These are phyloP conservation scores for Pelargonium nanum DNA, from an alignment of 345 rosid species.

Conservation along the genomic window DNA sequence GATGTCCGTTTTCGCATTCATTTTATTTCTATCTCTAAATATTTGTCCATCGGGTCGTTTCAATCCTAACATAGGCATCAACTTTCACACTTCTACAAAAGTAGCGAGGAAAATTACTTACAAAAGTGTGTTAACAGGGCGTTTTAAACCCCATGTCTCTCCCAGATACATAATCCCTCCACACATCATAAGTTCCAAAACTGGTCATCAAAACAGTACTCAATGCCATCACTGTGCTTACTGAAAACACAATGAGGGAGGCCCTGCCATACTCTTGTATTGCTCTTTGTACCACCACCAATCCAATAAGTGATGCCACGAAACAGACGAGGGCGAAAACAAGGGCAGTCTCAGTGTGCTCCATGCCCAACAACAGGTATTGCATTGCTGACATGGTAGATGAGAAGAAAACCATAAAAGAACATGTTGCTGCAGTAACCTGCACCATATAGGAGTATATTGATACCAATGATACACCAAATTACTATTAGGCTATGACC, in stretches of 20 bases:
- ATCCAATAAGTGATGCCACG: slow-evolving; percentile 53
- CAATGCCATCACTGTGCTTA: slow-evolving; percentile 66
- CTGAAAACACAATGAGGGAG: slow-evolving; percentile 75
- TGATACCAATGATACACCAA: background rate
- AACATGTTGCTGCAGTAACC: slow-evolving; percentile 77
- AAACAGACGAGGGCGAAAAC: slow-evolving; percentile 51
- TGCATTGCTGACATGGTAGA: slow-evolving; percentile 63
- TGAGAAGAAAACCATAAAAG: slow-evolving; percentile 66
- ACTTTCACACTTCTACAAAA: too few species aligned
- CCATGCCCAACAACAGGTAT: slow-evolving; percentile 63
- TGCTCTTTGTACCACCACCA: slow-evolving; percentile 54
- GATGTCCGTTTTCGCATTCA: too few species aligned
- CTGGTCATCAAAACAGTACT: slow-evolving; percentile 66
- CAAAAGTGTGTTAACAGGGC: slow-evolving; percentile 39
- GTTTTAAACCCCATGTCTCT: slow-evolving; percentile 60
- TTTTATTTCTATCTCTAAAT: too few species aligned
- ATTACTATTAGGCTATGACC: too few species aligned
- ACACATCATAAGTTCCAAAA: slow-evolving; percentile 54
- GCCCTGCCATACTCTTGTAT: slow-evolving; percentile 56
- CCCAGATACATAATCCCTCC: slow-evolving; percentile 54
- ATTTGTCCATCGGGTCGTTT: too few species aligned
- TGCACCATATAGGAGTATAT: slow-evolving; percentile 5
- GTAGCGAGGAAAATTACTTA: too few species aligned
- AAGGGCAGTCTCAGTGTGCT: slow-evolving; percentile 37
- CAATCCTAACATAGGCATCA: too few species aligned